Evolutionary conservation across 2,329 filamentous ascomycete species (phyloP), one percentile per base, ranked within the genome.

Genomic region (Colletotrichum noveboracense): DNA sequence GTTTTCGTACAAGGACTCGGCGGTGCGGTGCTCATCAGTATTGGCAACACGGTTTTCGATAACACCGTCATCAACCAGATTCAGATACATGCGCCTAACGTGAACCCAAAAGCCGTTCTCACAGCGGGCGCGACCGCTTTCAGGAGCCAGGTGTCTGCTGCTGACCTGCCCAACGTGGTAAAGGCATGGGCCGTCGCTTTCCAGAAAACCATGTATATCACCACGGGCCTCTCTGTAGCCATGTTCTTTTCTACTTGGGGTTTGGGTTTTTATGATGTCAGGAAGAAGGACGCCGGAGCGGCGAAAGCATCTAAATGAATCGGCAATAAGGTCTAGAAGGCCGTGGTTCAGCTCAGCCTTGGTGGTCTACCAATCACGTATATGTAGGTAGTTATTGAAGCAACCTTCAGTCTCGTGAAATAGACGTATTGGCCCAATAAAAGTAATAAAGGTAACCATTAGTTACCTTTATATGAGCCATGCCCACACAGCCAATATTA

Each of bases 1-100:
- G 77, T 77, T 77, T 80, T 88, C 77, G 81, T 82, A 48, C 86
- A 89, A 77, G 88, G 85, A 6, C 83, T 89, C 75, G 87, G 87
- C 7, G 86, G 87, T 13, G 86, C 89, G 3, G 83, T 90, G 21
- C 86, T 89, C 78, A 82, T 89, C 36, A 86, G 87, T 6, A 74
- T 80, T 13, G 78, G 77, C 52, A 82, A 83, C 43, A 62, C 67
- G 4, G 55, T 76, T 14, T 74, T 76, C 28, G 32, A 60, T 32
- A 60, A 30, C 3, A 58, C 68, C 5, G 43, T 75, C 8, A 16
- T 24, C 5, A 30, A n/a, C 26, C 9, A 71, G 1, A 52, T 72
- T 0, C 10, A 7, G 14, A 18, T 34, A 3, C 12, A 48, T 70
- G 30, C 81, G 81, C 38, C 83, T 84, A 7, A 80, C 85, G 76